phyloP scores from a whole-genome alignment of 331 rosid genomes.

The Quercus phellos region DNA sequence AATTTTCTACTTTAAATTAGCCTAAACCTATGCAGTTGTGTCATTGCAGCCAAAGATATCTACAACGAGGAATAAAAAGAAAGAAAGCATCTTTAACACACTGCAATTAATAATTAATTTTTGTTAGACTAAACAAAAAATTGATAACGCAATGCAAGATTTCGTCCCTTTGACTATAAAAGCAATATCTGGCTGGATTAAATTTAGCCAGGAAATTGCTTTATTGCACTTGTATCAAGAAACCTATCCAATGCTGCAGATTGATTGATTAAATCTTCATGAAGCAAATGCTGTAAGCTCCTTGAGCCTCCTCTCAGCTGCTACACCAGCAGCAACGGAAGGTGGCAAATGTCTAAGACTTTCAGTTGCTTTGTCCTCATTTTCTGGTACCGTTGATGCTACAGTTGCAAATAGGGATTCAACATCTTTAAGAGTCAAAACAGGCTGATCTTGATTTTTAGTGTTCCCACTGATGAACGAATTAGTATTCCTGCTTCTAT shows the following conservation, averaged over 20 bases:
- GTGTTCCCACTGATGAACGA: constrained; percentile 73
- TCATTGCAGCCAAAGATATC: background rate
- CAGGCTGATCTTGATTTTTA: constrained; percentile 78
- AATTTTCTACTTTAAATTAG: background rate
- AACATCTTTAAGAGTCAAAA: constrained; percentile 71
- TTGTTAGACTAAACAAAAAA: background rate
- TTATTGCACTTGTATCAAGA: background rate
- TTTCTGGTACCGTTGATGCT: constrained; percentile 35
- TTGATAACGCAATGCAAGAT: background rate
- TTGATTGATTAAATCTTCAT: background rate
- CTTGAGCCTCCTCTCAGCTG: constrained; percentile 79
- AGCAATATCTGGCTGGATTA: background rate
- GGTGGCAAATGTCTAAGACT: constrained; percentile 72
- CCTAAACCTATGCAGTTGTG: background rate
- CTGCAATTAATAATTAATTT: background rate
- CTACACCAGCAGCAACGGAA: constrained; percentile 79
- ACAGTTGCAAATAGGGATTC: constrained; percentile 62
- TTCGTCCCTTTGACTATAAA: background rate
- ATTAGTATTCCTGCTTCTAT: constrained; percentile 59
- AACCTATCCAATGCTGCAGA: background rate
- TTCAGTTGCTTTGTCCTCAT: constrained; percentile 38
- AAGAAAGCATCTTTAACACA: background rate
- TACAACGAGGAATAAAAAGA: background rate
- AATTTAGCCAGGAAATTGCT: background rate
- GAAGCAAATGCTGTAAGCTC: constrained; percentile 36